A percentile compares a stretch with the other conserved stretches of the same genome.
Conservation (phyloP, 192 early-diverging fungal species). For the Geranomyces michiganensis region DNA sequence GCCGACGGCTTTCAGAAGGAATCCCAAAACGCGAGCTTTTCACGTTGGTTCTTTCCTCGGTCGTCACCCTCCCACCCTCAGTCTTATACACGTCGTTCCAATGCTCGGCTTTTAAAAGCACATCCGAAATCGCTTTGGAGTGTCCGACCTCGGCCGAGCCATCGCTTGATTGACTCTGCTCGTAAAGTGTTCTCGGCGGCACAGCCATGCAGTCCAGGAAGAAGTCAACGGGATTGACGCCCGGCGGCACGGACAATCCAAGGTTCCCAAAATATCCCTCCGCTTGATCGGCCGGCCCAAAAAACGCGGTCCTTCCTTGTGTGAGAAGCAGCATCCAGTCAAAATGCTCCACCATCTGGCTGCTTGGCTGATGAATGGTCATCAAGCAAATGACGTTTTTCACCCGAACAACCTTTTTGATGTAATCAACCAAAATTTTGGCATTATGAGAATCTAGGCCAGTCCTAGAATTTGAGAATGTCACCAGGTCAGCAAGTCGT, state of each 20-base stretch:
- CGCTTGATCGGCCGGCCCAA: not conserved
- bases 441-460: not conserved
- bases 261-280: not conserved
- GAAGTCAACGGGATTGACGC: not conserved
- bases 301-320: not conserved
- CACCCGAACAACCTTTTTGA: not conserved
- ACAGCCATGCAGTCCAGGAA: not conserved
- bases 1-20: not conserved
- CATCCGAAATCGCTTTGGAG: not conserved
- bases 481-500: too few species aligned
- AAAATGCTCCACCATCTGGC: not conserved
- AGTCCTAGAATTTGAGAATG: not conserved
- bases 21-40: not conserved
- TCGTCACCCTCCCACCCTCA: too few species aligned
- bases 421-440: not conserved
- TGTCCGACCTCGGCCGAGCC: not conserved
- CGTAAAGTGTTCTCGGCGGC: not conserved
- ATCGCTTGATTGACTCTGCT: not conserved
- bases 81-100: constrained; percentile 4
- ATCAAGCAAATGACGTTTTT: not conserved
- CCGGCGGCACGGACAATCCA: not conserved
- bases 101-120: not conserved
- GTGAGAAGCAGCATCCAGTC: not conserved
- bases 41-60: too few species aligned
- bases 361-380: constrained; percentile 7